phyloP scores from a whole-genome alignment of 257 asterid species.

The Forsythia suspensa region DNA sequence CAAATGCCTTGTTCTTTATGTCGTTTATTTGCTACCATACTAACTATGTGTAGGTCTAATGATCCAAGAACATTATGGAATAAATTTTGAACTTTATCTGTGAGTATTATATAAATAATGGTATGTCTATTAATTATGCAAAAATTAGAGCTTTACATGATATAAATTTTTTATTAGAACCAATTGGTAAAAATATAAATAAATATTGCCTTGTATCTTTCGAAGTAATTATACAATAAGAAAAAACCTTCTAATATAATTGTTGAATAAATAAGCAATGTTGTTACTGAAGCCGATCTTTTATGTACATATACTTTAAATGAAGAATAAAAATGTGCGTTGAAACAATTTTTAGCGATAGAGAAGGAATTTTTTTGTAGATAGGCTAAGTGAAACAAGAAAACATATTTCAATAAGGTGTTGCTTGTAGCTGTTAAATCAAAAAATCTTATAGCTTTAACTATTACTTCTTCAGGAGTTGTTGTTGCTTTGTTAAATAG shows the following conservation, averaged over 20 bases:
- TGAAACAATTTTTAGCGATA: background rate
- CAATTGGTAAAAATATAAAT: background rate
- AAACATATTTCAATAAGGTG: background rate
- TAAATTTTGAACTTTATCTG: background rate
- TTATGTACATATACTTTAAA: background rate
- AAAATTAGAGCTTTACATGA: background rate
- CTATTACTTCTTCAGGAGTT: background rate
- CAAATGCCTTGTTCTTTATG: background rate
- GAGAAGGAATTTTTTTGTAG: background rate
- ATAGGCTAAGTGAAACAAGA: background rate
- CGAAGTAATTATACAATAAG: background rate
- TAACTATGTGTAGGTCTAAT: background rate
- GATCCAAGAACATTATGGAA: background rate
- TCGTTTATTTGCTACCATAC: background rate
- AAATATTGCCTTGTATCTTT: background rate
- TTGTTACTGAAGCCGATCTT: background rate
- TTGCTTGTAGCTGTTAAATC: background rate
- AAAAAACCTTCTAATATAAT: background rate
- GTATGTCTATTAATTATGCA: too few species aligned
- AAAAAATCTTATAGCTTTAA: background rate
- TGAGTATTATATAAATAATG: background rate
- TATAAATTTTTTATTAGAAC: background rate
- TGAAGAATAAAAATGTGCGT: background rate
- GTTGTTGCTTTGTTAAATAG: background rate
- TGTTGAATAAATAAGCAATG: background rate